Base-by-base conservation (phyloP, 2,329 filamentous ascomycete genomes). In the Scedosporium boydii region DNA sequence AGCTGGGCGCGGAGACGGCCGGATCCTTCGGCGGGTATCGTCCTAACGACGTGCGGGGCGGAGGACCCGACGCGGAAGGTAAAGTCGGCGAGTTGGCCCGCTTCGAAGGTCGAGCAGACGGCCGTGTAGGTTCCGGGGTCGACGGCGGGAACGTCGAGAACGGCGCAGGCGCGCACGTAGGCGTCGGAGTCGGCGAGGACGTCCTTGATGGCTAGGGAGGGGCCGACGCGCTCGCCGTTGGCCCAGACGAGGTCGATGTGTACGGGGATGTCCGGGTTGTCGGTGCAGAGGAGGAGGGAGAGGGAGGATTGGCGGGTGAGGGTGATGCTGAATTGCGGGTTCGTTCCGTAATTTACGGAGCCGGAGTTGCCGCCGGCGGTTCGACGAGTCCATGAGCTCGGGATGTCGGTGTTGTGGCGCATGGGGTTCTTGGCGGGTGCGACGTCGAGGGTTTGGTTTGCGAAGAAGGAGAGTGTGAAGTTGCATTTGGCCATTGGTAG, bases 391-490 rank as follows among this genome's bases (percentile, higher is more conserved):
- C 95, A 99, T 2, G 81, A 78, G 1, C 87, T 86, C 1, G 78
- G 72, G 26, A 87, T 72, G 63, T 85, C 84, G n/a, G 76, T 80
- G 63, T 82, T 79, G 67, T 86, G 77, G 0, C 77, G 71, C 69
- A 90, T 88, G 60, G 79, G 67, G 55, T 88, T 81, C 16, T 76
- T 73, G 0, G 91, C 91, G 16, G 83, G 80, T 6, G 79, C 75
- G 9, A 98, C 75, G 6, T 74, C 71, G 0, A 96, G 77, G 0
- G 82, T 75, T 0, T 78, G 76, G 48, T 84, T 82, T 3, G 91
- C 93, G 71, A 96, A 92, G 55, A 90, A 84, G 0, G 91, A 92
- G 2, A 98, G 78, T 0, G 93, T 95, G 71, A 98, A 97, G n/a
- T 86, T 86, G 72, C 96, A 93, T 23, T 78, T 81, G 1, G 84